Evolutionary conservation across 2,329 filamentous ascomycete species (phyloP).

Genomic region (Ploettnerulaceae sp.): DNA sequence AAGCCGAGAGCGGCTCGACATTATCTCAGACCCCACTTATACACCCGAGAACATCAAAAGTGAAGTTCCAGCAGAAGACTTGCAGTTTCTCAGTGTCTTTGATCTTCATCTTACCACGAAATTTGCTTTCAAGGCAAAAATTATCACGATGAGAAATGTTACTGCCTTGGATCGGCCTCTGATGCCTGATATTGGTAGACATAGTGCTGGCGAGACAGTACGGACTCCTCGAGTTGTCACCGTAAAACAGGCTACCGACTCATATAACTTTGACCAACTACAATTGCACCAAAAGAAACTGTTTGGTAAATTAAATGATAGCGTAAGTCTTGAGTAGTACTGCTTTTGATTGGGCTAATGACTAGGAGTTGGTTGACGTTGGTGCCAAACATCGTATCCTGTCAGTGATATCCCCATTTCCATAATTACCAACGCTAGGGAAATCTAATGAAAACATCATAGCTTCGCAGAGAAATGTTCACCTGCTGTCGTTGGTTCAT

Average conservation of each 20-base stretch:
- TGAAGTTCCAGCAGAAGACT: conserved; percentile 7
- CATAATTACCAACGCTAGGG: background rate
- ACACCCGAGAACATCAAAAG: conserved; percentile 10
- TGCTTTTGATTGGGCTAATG: background rate
- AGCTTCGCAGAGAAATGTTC: conserved; percentile 23
- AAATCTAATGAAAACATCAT: background rate
- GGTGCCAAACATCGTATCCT: conserved; percentile 20
- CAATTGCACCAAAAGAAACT: conserved; percentile 10
- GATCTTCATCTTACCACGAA: conserved; percentile 7
- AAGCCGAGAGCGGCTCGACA: background rate
- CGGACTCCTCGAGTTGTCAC: background rate
- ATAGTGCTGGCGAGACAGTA: background rate
- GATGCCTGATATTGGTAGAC: background rate
- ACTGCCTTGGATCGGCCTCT: background rate
- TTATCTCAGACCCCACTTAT: conserved; percentile 1
- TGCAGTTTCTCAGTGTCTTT: conserved; percentile 14
- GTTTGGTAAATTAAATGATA: conserved; percentile 16
- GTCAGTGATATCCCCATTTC: conserved; percentile 7
- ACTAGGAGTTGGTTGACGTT: conserved; percentile 19
- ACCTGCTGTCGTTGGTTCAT: conserved; percentile 18
- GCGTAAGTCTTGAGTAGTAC: conserved; percentile 5
- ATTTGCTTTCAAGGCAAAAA: conserved; percentile 10
- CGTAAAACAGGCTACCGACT: conserved; percentile 9
- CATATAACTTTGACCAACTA: conserved; percentile 10
- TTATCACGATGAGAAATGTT: conserved; percentile 1